Evolutionary conservation across 495 filamentous ascomycete genomes (phyloP).

Genomic region (Neurospora terricola): DNA sequence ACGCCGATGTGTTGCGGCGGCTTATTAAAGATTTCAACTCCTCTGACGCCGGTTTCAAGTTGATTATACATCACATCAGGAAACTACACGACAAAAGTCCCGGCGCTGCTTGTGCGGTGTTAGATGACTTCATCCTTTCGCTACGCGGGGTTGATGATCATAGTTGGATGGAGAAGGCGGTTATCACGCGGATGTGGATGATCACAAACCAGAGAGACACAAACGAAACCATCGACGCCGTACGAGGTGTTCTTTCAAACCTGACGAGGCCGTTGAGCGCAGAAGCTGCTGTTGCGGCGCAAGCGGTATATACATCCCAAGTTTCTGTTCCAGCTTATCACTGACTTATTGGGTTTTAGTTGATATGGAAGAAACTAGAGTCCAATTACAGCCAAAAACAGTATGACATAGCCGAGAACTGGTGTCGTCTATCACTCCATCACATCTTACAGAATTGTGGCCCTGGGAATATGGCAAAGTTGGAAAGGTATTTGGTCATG

Average conservation of each 20-base stretch:
- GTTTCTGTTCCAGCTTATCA: neutral
- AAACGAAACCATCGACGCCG: constrained; percentile 11
- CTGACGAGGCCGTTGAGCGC: constrained; percentile 31
- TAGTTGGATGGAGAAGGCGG: constrained; percentile 52
- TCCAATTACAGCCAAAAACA: constrained; percentile 40
- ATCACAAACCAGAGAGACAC: constrained; percentile 29
- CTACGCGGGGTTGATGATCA: constrained; percentile 33
- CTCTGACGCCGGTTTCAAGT: constrained; percentile 54
- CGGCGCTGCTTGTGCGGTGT: constrained; percentile 38
- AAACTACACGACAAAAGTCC: constrained; percentile 48
- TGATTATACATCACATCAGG: constrained; percentile 59
- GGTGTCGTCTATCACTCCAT: constrained; percentile 65
- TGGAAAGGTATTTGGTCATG: constrained; percentile 41
- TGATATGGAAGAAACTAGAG: constrained; percentile 71
- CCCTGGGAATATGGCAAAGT: constrained; percentile 51
- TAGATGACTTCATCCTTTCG: constrained; percentile 50
- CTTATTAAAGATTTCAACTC: constrained; percentile 49
- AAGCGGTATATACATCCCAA: constrained; percentile 44
- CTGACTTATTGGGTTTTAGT: constrained; percentile 26
- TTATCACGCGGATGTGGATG: constrained; percentile 55
- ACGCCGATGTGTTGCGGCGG: constrained; percentile 38
- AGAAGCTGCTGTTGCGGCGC: constrained; percentile 56
- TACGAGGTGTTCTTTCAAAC: constrained; percentile 10
- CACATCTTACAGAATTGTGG: constrained; percentile 53
- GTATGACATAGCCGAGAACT: constrained; percentile 48